phyloP scores from a whole-genome alignment of 2,329 filamentous ascomycete species.

The Cladosporium sphaerospermum region DNA sequence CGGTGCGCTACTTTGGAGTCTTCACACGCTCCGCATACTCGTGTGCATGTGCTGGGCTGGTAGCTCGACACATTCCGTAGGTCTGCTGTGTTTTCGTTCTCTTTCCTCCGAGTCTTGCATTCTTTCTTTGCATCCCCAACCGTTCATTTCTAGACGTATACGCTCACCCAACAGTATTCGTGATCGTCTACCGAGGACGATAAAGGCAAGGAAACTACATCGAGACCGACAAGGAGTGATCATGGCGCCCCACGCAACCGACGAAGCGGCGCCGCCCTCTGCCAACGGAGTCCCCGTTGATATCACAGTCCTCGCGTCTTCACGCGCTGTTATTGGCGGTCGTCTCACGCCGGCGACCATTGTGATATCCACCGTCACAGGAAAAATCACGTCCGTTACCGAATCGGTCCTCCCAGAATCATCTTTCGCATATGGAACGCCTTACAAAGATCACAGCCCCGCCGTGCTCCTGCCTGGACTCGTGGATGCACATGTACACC shows the following conservation, averaged over 20 bases:
- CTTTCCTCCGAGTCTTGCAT: too few relatives aligned
- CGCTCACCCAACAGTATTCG: too few relatives aligned
- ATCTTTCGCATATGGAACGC: slow-evolving; percentile 64
- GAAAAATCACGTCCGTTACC: slow-evolving; percentile 76
- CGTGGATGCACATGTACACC: slow-evolving; percentile 94
- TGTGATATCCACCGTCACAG: slow-evolving; percentile 66
- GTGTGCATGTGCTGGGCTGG: too few relatives aligned
- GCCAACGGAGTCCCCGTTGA: slow-evolving; percentile 12
- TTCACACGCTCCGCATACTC: slow-evolving; percentile 1
- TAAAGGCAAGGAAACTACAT: neutral
- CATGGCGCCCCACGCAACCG: slow-evolving; percentile 29
- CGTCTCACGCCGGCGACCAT: slow-evolving; percentile 77
- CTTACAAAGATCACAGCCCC: slow-evolving; percentile 79
- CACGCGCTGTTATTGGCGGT: slow-evolving; percentile 71
- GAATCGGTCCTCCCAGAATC: slow-evolving; percentile 63
- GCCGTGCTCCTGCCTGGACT: slow-evolving; percentile 81
- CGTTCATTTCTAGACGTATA: too few relatives aligned
- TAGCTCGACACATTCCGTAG: too few relatives aligned
- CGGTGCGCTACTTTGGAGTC: slow-evolving; percentile 2
- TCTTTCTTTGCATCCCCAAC: too few relatives aligned
- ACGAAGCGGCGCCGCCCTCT: slow-evolving; percentile 21
- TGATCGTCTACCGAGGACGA: too few relatives aligned
- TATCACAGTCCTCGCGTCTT: slow-evolving; percentile 75
- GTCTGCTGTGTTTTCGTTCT: too few relatives aligned
- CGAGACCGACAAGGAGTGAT: neutral